Percentiles rank a stretch among this genome's conserved stretches.
These are phyloP conservation scores for Trichocladium antarcticum DNA, from an alignment of 495 filamentous ascomycete species.

Conservation along the genomic window DNA sequence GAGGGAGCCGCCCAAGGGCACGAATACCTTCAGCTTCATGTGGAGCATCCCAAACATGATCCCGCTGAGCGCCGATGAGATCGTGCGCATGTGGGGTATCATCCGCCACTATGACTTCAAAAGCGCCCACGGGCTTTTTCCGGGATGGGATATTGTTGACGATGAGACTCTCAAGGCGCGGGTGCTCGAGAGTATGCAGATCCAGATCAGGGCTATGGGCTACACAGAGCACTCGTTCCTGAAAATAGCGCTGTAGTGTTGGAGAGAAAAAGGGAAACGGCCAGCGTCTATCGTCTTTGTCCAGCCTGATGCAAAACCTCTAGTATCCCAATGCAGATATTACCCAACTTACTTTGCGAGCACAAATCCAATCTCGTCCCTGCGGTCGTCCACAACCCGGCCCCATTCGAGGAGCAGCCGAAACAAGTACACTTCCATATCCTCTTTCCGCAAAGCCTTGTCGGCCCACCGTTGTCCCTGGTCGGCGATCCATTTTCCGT, in stretches of 20 bases:
- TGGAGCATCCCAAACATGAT: constrained; percentile 77
- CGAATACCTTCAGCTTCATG: constrained; percentile 60
- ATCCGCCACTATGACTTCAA: constrained; percentile 49
- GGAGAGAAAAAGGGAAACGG: neutral
- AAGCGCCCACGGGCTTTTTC: constrained; percentile 55
- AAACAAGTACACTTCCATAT: constrained; percentile 79
- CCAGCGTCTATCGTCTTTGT: neutral
- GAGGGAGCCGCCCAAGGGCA: constrained; percentile 41
- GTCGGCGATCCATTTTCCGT: constrained; percentile 51
- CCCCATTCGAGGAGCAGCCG: constrained; percentile 68
- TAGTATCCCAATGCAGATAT: neutral
- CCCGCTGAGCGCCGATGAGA: constrained; percentile 48
- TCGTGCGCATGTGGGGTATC: constrained; percentile 42
- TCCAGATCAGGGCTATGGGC: constrained; percentile 50
- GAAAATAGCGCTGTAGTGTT: neutral
- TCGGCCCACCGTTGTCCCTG: constrained; percentile 54
- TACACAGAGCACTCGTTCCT: constrained; percentile 38
- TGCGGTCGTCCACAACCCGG: constrained; percentile 48
- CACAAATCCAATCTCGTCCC: constrained; percentile 48
- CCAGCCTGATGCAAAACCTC: neutral
- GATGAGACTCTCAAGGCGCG: constrained; percentile 46
- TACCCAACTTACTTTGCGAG: neutral
- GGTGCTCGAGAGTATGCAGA: constrained; percentile 65
- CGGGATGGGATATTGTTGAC: constrained; percentile 49
- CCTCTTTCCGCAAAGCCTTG: constrained; percentile 58